phyloP scores from a whole-genome alignment of 169 alveolate genomes.

The Eimeria mitis region DNA sequence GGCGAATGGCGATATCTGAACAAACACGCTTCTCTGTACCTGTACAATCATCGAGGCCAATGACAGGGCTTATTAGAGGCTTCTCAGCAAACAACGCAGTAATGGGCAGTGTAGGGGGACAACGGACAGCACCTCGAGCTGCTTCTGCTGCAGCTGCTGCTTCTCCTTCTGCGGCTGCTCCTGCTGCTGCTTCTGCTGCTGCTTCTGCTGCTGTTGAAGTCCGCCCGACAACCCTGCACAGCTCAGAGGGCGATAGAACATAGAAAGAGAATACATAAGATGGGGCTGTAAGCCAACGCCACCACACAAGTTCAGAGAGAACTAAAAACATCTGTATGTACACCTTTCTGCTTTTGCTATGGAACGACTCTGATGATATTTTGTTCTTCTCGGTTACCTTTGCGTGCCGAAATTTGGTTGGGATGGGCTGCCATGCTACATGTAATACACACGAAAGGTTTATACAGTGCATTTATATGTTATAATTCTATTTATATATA shows the following conservation, averaged over 20 bases:
- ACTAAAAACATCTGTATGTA: not conserved
- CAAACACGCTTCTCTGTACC: not conserved
- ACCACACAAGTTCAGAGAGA: not conserved
- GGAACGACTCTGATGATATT: not conserved
- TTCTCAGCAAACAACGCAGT: not conserved
- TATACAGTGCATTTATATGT: not conserved
- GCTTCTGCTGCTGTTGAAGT: not conserved
- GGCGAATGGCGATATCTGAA: not conserved
- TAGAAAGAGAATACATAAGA: not conserved
- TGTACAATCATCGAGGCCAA: not conserved
- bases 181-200: slow-evolving; percentile 22
- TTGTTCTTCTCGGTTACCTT: not conserved
- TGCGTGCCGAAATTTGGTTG: not conserved
- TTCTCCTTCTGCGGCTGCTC: not conserved
- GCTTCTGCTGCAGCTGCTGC: not conserved
- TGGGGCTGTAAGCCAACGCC: not conserved
- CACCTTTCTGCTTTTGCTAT: not conserved
- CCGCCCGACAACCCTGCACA: not conserved
- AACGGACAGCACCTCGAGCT: not conserved
- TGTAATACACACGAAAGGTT: not conserved
- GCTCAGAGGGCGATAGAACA: not conserved
- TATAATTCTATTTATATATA: too few relatives aligned
- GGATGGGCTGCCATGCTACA: not conserved
- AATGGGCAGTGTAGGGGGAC: not conserved
- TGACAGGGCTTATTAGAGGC: not conserved